A percentile compares a stretch with the other conserved stretches of the same genome.
Conservation (phyloP, 1,284 basidiomycete species). For the Hemileccinum hortonii region DNA sequence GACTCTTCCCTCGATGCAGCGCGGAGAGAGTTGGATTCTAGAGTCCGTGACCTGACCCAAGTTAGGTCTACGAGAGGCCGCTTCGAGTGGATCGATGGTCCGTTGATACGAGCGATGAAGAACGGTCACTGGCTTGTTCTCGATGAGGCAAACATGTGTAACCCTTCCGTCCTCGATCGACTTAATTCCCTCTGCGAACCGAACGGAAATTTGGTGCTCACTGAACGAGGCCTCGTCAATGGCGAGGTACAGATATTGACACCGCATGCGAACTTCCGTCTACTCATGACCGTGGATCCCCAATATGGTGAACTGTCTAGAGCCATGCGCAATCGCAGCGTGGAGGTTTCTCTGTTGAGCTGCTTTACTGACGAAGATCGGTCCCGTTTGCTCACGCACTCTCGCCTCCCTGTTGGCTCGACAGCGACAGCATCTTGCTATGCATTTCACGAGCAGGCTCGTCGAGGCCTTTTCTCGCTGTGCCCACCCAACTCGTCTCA, state of each 20-base stretch:
- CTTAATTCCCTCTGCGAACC: slow-evolving; percentile 96
- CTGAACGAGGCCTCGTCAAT: slow-evolving; percentile 85
- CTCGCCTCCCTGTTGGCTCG: slow-evolving; percentile 45
- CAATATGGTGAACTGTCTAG: slow-evolving; percentile 92
- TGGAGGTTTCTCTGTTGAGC: slow-evolving; percentile 71
- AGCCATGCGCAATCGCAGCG: slow-evolving; percentile 97
- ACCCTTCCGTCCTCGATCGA: slow-evolving; percentile 92
- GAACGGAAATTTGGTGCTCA: slow-evolving; percentile 79
- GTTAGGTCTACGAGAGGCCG: slow-evolving; percentile 43
- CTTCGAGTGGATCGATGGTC: slow-evolving; percentile 97
- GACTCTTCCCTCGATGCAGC: slow-evolving; percentile 12
- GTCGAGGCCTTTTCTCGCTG: slow-evolving; percentile 23
- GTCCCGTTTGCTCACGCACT: slow-evolving; percentile 45
- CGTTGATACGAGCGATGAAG: slow-evolving; percentile 86
- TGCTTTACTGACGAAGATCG: slow-evolving; percentile 45
- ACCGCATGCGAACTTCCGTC: slow-evolving; percentile 87
- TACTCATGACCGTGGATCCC: slow-evolving; percentile 95
- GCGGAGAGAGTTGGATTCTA: slow-evolving; percentile 16
- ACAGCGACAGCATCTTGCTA: slow-evolving; percentile 11
- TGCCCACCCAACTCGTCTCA: not conserved
- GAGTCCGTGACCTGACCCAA: slow-evolving; percentile 17
- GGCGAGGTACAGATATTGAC: slow-evolving; percentile 73
- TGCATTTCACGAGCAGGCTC: slow-evolving; percentile 28
- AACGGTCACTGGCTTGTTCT: slow-evolving; percentile 89
- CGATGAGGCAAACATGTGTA: slow-evolving; percentile 94